Base-by-base conservation (phyloP, 2,329 filamentous ascomycete genomes). In the Stachybotrys echinatus region DNA sequence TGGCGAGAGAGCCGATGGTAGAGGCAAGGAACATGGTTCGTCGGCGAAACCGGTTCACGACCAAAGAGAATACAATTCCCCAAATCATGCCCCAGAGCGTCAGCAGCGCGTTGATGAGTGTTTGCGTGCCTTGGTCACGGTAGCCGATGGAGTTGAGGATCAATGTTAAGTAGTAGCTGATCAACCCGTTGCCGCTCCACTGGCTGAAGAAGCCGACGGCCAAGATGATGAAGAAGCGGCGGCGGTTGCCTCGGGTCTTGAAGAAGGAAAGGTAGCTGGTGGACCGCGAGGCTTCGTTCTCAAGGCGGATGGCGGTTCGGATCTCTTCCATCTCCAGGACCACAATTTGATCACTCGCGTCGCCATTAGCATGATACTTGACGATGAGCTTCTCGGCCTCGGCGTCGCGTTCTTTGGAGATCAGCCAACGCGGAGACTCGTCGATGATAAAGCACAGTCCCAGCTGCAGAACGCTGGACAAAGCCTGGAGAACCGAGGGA, bases 311-410 rank as follows among this genome's bases (percentile, higher is more conserved):
- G 1, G 74, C 76, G 23, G 74, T 70, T 48, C 69, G 69, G 51
- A 80, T 80, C 58, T 81, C 75, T 6, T 66, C 62, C 50, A 69
- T 75, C 51, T 80, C 75, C 50, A 74, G 71, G 45, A 73, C 69
- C 3, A 80, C 76, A 12, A 71, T 67, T 2, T 67, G 55, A 50
- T 75, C 68, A 22, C 68, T 57, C 12, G 50, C 52, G 51, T 77
- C 67, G 17, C 74, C 75, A 37, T 75, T 73, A 21, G 71, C 76
- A 47, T 81, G 79, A 45, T 76, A 76, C 43, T 75, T 72, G 12
- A 48, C 51, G 5, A 83, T 67, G 2, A 78, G 72, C 1, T 61
- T 51, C 8, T 75, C 62, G 6, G 78, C 79, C 52, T 79, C 73
- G 2, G 77, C 74, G 50, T 52, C 49, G 12, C 54, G 52, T 18